Evolutionary conservation across 805 yeast species (phyloP).

Genomic region (Metschnikowia proteae): DNA sequence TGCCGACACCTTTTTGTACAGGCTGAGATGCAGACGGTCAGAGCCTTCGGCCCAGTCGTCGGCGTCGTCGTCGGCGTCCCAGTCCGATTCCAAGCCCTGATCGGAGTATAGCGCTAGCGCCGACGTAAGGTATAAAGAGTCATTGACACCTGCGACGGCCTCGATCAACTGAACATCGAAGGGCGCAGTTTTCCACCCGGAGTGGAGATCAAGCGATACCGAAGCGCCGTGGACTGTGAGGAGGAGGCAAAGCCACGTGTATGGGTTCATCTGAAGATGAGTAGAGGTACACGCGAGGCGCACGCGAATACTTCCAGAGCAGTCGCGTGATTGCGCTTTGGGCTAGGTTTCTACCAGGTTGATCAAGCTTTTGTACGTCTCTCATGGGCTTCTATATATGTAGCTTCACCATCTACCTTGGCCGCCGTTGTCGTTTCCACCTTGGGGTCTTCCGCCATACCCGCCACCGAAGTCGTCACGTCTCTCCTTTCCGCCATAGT

Average conservation of each 20-base stretch:
- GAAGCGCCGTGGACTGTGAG: slow-evolving; percentile 3
- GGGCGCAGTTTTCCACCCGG: slow-evolving; percentile 14
- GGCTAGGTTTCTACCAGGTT: too few relatives aligned
- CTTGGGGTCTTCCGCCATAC: slow-evolving; percentile 6
- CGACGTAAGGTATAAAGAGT: slow-evolving; percentile 9
- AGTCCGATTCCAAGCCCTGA: slow-evolving; percentile 9
- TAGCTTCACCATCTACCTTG: slow-evolving; percentile 9
- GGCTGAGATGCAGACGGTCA: neutral
- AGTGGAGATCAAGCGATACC: slow-evolving; percentile 8
- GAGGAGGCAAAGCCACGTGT: neutral
- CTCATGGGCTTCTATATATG: too few relatives aligned
- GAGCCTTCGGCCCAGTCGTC: neutral
- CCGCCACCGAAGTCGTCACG: slow-evolving; percentile 1
- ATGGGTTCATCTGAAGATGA: neutral
- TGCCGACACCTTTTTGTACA: neutral
- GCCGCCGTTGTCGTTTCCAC: slow-evolving; percentile 9
- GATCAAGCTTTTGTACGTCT: too few relatives aligned
- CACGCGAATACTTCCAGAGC: neutral
- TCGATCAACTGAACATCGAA: slow-evolving; percentile 16
- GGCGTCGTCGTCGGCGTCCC: slow-evolving; percentile 8
- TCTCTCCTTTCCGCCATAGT: too few relatives aligned
- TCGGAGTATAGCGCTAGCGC: slow-evolving; percentile 5
- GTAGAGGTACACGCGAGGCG: neutral
- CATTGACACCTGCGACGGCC: slow-evolving; percentile 14
- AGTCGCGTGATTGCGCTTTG: too few relatives aligned